Evolutionary conservation across 768 basidiomycete species (phyloP).

Genomic region (Obba rivulosa): DNA sequence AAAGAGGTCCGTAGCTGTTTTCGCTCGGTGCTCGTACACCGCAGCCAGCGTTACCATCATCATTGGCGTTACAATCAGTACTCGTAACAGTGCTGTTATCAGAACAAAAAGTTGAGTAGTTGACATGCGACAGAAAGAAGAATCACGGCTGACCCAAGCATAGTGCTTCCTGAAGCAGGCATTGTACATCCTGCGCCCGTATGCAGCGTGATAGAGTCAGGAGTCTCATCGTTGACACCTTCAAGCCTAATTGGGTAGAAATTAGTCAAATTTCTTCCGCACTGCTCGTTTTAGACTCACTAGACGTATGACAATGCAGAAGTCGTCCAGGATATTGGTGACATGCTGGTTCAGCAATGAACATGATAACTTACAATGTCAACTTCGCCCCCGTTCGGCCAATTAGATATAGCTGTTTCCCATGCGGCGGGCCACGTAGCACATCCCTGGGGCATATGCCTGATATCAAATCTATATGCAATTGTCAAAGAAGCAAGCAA

Average conservation of each 20-base stretch:
- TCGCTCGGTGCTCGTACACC: slow-evolving; percentile 36
- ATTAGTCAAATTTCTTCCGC: background rate
- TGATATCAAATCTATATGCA: slow-evolving; percentile 33
- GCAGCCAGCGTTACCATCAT: slow-evolving; percentile 50
- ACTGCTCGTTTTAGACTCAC: too few species aligned
- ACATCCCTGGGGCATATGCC: slow-evolving; percentile 54
- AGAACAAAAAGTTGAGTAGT: slow-evolving; percentile 8
- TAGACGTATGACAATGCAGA: too few species aligned
- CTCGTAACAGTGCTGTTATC: slow-evolving; percentile 21
- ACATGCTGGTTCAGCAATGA: background rate
- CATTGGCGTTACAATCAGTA: slow-evolving; percentile 45
- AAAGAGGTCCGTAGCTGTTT: slow-evolving; percentile 49
- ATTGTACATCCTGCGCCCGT: slow-evolving; percentile 53
- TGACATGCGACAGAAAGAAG: background rate
- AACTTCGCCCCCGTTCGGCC: slow-evolving; percentile 41
- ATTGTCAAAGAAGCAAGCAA: background rate
- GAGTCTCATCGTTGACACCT: slow-evolving; percentile 51
- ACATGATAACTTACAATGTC: slow-evolving; percentile 29
- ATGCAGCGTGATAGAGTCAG: slow-evolving; percentile 53
- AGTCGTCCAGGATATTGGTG: background rate
- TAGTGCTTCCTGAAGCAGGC: slow-evolving; percentile 35
- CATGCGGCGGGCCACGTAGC: slow-evolving; percentile 54
- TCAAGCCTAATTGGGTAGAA: slow-evolving; percentile 28
- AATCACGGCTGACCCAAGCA: slow-evolving; percentile 38
- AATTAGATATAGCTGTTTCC: slow-evolving; percentile 40